Percentiles rank a stretch among this genome's conserved stretches.
Evolutionary conservation across 306 rosid species (phyloP).

Genomic region (Casuarina equisetifolia): DNA sequence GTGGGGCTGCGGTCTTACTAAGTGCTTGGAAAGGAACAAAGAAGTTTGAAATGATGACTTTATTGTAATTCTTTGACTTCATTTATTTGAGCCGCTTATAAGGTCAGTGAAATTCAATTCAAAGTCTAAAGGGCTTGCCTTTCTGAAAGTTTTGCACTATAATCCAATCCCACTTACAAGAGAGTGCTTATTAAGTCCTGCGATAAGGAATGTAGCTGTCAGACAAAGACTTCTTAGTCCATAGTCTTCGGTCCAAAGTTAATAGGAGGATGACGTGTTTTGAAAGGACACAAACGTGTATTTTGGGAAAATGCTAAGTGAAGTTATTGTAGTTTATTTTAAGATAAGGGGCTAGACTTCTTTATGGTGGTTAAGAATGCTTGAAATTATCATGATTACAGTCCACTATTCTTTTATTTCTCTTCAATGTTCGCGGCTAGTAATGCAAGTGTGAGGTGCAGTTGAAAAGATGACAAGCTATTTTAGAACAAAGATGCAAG

Average conservation of each 20-base stretch:
- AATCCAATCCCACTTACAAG: constrained; percentile 35
- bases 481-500: background rate
- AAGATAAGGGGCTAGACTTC: too few species aligned
- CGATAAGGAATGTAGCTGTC: background rate
- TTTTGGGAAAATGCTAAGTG: too few species aligned
- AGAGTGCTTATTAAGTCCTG: constrained; percentile 17
- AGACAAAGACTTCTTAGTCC: too few species aligned
- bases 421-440: too few species aligned
- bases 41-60: constrained; percentile 31
- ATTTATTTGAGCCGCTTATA: constrained; percentile 26
- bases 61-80: constrained; percentile 34
- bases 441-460: too few species aligned
- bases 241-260: too few species aligned
- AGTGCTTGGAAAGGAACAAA: constrained; percentile 5
- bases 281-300: too few species aligned
- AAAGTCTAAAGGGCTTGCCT: constrained; percentile 35
- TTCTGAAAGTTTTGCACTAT: constrained; percentile 27
- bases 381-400: too few species aligned
- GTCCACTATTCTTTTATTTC: too few species aligned
- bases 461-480: background rate
- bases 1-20: constrained; percentile 23
- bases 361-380: too few species aligned
- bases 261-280: too few species aligned
- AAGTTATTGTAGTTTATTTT: too few species aligned
- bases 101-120: constrained; percentile 37